phyloP scores from a whole-genome alignment of 345 rosid species.

The Reutealis trisperma region DNA sequence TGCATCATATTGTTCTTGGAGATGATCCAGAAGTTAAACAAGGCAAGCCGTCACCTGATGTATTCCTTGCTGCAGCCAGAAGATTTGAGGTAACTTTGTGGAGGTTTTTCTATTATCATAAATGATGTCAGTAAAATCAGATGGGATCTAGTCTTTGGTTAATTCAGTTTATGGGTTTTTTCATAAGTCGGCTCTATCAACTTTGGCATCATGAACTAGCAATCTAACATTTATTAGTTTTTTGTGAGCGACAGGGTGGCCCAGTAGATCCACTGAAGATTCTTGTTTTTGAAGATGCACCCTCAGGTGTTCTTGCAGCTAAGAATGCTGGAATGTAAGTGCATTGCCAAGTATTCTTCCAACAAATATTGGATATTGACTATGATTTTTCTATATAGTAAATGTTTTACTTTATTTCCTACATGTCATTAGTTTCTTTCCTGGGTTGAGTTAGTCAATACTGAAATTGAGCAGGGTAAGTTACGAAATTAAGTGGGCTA shows the following conservation, averaged over 20 bases:
- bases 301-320: conserved; percentile 86
- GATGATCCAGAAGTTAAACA: conserved; percentile 94
- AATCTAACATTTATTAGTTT: neutral
- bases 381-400: neutral
- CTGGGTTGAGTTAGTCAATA: neutral
- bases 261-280: conserved; percentile 52
- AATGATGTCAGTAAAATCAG: neutral
- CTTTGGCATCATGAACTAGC: neutral
- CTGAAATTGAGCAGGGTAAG: neutral
- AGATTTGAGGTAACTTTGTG: conserved; percentile 72
- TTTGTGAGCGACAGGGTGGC: conserved; percentile 53
- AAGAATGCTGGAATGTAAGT: conserved; percentile 95
- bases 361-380: neutral
- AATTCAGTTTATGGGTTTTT: conserved; percentile 17
- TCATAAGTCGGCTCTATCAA: neutral
- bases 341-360: conserved; percentile 6
- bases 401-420: neutral
- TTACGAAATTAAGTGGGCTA: neutral
- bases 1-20: conserved; percentile 91
- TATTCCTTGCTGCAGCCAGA: conserved; percentile 82
- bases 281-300: conserved; percentile 96
- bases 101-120: neutral
- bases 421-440: neutral
- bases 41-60: conserved; percentile 91
- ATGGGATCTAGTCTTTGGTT: conserved; percentile 2